Percentiles rank a stretch among this genome's conserved stretches.
Conservation (phyloP, 345 rosid species). For the Eucalyptus marginata region DNA sequence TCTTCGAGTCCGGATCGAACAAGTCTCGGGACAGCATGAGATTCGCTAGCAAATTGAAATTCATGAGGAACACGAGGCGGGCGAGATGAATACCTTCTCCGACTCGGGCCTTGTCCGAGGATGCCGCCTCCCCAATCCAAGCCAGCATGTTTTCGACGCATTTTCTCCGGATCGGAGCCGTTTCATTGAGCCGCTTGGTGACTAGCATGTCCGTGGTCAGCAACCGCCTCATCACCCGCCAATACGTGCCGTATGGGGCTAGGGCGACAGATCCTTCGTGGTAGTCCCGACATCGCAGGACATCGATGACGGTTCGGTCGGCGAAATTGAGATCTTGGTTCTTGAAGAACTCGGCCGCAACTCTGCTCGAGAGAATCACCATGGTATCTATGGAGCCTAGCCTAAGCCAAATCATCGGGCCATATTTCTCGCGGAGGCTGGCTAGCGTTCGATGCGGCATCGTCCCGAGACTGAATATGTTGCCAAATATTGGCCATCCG, state of each 20-base stretch:
- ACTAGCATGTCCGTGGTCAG: slow-evolving; percentile 37
- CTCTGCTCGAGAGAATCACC: slow-evolving; percentile 31
- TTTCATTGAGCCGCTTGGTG: slow-evolving; percentile 18
- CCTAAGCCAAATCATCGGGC: slow-evolving; percentile 30
- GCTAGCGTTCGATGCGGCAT: slow-evolving; percentile 35
- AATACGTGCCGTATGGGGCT: slow-evolving; percentile 38
- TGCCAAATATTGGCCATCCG: slow-evolving; percentile 53
- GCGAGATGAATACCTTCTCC: slow-evolving; percentile 17
- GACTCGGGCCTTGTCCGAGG: background rate
- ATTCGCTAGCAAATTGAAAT: slow-evolving; percentile 34
- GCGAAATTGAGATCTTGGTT: slow-evolving; percentile 39
- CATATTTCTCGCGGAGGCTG: slow-evolving; percentile 15
- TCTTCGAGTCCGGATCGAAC: slow-evolving; percentile 17
- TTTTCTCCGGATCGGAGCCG: slow-evolving; percentile 13
- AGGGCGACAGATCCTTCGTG: slow-evolving; percentile 27
- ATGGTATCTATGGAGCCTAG: slow-evolving; percentile 32
- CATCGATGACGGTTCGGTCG: slow-evolving; percentile 20
- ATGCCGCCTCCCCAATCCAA: slow-evolving; percentile 30
- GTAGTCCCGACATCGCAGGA: slow-evolving; percentile 22
- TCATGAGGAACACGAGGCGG: slow-evolving; percentile 19
- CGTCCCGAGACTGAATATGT: slow-evolving; percentile 28
- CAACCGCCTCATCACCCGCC: slow-evolving; percentile 34
- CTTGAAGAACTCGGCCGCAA: slow-evolving; percentile 41
- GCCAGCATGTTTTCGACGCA: slow-evolving; percentile 25
- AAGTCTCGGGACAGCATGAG: slow-evolving; percentile 41